A percentile compares a stretch with the other conserved stretches of the same genome.
phyloP scores from a whole-genome alignment of 352 stramenopile genomes.

The Phytophthora rubi region DNA sequence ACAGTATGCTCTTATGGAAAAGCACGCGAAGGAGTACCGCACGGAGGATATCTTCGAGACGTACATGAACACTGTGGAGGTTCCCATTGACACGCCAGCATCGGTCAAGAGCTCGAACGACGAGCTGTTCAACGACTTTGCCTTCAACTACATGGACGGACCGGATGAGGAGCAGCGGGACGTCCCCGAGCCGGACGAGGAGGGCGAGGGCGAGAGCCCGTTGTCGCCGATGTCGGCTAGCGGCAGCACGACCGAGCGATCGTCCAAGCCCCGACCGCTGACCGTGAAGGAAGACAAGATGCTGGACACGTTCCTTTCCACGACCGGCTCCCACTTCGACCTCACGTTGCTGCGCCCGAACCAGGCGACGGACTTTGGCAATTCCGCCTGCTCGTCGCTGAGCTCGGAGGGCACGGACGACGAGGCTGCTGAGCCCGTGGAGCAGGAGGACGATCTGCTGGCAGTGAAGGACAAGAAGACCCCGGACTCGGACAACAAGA shows the following conservation, averaged over 20 bases:
- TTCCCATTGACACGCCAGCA: conserved; percentile 82
- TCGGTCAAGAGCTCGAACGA: conserved; percentile 75
- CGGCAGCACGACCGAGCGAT: conserved; percentile 24
- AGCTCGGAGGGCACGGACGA: conserved; percentile 46
- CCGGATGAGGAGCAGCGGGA: conserved; percentile 58
- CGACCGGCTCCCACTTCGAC: conserved; percentile 72
- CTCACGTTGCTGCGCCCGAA: conserved; percentile 74
- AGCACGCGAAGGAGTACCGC: conserved; percentile 81
- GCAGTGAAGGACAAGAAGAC: conserved; percentile 17
- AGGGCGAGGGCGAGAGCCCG: conserved; percentile 34
- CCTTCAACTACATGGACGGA: conserved; percentile 85
- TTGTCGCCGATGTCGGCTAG: conserved; percentile 36
- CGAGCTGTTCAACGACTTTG: conserved; percentile 84
- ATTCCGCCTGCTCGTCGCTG: conserved; percentile 64
- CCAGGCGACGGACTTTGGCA: conserved; percentile 70
- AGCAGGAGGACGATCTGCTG: conserved; percentile 35
- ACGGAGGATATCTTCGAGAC: conserved; percentile 87
- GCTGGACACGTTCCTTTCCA: conserved; percentile 54
- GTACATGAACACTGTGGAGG: conserved; percentile 88
- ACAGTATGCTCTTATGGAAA: conserved; percentile 81
- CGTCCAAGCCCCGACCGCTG: conserved; percentile 25
- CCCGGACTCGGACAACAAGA: conserved; percentile 19
- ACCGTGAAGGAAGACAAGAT: conserved; percentile 43
- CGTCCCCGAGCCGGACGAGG: conserved; percentile 45
- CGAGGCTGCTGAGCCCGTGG: conserved; percentile 42